A percentile compares a stretch with the other conserved stretches of the same genome.
These are phyloP conservation scores for Symbiodinium pilosum DNA, from an alignment of 73 alveolate species.

Conservation along the genomic window DNA sequence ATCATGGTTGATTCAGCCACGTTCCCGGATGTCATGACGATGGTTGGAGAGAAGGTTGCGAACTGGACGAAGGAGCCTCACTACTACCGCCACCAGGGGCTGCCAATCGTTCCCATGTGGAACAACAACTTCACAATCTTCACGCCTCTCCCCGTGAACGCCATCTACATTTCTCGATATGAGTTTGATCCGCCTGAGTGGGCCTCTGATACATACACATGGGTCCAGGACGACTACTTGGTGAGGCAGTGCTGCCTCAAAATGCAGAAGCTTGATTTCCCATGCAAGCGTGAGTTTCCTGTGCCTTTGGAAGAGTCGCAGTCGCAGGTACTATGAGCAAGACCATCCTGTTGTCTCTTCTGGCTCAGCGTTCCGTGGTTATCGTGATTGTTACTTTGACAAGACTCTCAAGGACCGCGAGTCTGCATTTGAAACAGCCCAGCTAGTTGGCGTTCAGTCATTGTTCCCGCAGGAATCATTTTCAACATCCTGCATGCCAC, in stretches of 20 bases:
- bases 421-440: too few relatives aligned
- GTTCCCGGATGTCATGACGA: slow-evolving; percentile 42
- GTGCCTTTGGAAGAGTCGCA: neutral
- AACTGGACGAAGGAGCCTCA: slow-evolving; percentile 74
- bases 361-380: slow-evolving; percentile 78
- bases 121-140: slow-evolving; percentile 65
- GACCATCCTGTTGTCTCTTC: slow-evolving; percentile 78
- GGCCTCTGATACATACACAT: slow-evolving; percentile 73
- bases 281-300: neutral
- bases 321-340: slow-evolving; percentile 31
- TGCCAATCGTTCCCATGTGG: slow-evolving; percentile 67
- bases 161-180: slow-evolving; percentile 62
- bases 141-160: slow-evolving; percentile 70
- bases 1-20: slow-evolving; percentile 84
- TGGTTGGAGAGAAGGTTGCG: slow-evolving; percentile 18
- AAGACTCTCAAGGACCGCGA: slow-evolving; percentile 61
- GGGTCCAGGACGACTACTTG: slow-evolving; percentile 62
- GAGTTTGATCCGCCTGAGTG: slow-evolving; percentile 70
- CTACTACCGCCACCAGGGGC: slow-evolving; percentile 90
- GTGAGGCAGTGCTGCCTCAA: slow-evolving; percentile 16
- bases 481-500: too few relatives aligned
- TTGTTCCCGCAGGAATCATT: too few relatives aligned
- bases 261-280: neutral
- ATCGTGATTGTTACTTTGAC: slow-evolving; percentile 50
- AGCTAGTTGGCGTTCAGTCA: too few relatives aligned